Evolutionary conservation across 768 basidiomycete species (phyloP), one percentile per base, ranked within the genome.

Genomic region (Hericium alpestre): DNA sequence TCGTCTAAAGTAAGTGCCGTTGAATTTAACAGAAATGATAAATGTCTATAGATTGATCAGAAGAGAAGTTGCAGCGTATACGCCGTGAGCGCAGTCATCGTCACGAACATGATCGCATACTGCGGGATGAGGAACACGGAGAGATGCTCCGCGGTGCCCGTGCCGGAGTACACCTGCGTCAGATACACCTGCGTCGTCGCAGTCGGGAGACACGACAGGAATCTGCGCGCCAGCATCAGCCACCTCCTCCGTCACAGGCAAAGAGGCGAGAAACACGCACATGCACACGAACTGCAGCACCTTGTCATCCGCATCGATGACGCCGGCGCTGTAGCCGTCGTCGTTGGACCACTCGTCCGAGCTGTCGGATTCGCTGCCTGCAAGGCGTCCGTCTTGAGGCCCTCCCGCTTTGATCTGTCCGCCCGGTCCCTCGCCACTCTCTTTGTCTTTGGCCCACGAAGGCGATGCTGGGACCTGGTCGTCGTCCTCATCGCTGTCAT

Each of bases 261-360:
- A 53, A 3, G 27, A 27, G 51, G 61, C 54, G 6, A 50, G 23
- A 50, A 59, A 37, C 3, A 71, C 84, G 65, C 56, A 85, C 84
- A 87, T 81, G 78, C 82, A 82, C 15, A 86, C 79, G 55, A 87
- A 84, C 59, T 76, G 74, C 18, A 87, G 64, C 0, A 87, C 81
- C 38, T 79, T 79, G 61, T 87, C 77, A 0, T 79, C 72, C 55
- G 63, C 63, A 4, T 74, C 61, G 18, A 86, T 77, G 7, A 86
- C 46, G 1, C 78, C 79, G 0, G 60, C 66, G 2, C 64, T 66
- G 15, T 62, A 59, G 54, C 61, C 56, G 25, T 55, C 47, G 27
- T 62, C 61, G n/a, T 59, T 57, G 15, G 61, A 62, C 61, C 61
- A 62, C 52, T 62, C 61, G 38, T 62, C 61, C 2, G 61, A 62